phyloP scores from a whole-genome alignment of 2,329 filamentous ascomycete genomes.

The Mollisia scopiformis region DNA sequence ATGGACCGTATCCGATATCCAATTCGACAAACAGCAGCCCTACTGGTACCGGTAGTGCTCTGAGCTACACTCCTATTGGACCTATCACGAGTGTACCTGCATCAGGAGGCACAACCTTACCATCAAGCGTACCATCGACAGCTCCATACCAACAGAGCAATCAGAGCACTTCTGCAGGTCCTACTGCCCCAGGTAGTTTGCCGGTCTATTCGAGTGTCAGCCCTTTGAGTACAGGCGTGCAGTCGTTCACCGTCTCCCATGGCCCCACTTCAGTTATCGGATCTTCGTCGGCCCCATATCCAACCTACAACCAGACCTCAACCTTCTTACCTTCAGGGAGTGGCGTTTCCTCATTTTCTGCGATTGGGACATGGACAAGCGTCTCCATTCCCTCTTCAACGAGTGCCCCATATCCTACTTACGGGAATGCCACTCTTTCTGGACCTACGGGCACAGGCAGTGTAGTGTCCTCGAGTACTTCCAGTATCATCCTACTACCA shows the following conservation, averaged over 20 bases:
- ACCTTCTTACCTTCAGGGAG: background rate
- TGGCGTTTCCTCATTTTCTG: background rate
- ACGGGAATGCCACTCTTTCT: background rate
- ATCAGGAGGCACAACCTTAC: background rate
- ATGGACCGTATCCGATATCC: background rate
- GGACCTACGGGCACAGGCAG: background rate
- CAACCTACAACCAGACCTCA: background rate
- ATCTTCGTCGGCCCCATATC: slow-evolving; percentile 6
- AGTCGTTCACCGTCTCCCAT: slow-evolving; percentile 2
- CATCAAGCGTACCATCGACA: slow-evolving; percentile 9
- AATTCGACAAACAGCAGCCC: background rate
- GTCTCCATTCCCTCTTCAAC: background rate
- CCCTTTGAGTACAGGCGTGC: slow-evolving; percentile 7
- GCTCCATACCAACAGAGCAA: slow-evolving; percentile 14
- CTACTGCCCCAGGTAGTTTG: slow-evolving; percentile 11
- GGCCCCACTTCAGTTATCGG: background rate
- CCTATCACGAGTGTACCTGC: background rate
- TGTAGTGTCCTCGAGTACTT: background rate
- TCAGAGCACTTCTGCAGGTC: background rate
- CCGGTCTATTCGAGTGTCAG: background rate
- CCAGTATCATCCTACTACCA: background rate
- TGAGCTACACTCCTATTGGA: background rate
- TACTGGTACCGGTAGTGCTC: too few relatives aligned
- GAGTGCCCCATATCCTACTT: background rate
- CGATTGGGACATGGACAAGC: background rate